phyloP scores from a whole-genome alignment of 768 basidiomycete species.

The Russula vinacea region DNA sequence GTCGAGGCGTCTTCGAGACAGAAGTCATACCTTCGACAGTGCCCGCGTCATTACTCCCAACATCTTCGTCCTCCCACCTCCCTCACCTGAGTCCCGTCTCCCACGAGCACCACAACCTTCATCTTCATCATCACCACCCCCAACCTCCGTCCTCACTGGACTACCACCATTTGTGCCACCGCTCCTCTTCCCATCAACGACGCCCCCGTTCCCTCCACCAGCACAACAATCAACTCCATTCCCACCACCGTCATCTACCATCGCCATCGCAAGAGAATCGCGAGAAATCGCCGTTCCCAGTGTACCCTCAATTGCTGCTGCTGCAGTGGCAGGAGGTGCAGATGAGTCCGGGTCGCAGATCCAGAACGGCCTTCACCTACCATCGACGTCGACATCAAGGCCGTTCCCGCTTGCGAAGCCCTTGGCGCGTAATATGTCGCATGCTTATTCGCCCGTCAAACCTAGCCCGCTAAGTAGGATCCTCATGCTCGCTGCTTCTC shows the following conservation, averaged over 20 bases:
- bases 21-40: constrained; percentile 45
- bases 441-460: constrained; percentile 78
- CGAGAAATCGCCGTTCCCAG: not conserved
- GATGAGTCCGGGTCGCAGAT: constrained; percentile 29
- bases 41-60: constrained; percentile 47
- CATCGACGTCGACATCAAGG: constrained; percentile 32
- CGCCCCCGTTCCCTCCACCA: constrained; percentile 19
- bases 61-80: constrained; percentile 77
- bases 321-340: constrained; percentile 10
- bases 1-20: constrained; percentile 49
- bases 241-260: not conserved
- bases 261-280: not conserved
- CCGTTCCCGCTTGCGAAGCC: constrained; percentile 73
- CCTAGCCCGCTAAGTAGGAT: constrained; percentile 81
- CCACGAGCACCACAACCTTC: constrained; percentile 38
- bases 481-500: constrained; percentile 65
- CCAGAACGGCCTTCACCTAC: constrained; percentile 6
- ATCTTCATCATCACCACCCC: not conserved
- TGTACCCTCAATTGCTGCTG: not conserved
- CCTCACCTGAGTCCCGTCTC: constrained; percentile 65
- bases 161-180: constrained; percentile 4
- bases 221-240: not conserved
- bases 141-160: not conserved
- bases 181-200: constrained; percentile 15
- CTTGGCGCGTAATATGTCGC: constrained; percentile 62